Base-by-base conservation (phyloP, 257 asterid genomes). In the Ophiorrhiza pumila region DNA sequence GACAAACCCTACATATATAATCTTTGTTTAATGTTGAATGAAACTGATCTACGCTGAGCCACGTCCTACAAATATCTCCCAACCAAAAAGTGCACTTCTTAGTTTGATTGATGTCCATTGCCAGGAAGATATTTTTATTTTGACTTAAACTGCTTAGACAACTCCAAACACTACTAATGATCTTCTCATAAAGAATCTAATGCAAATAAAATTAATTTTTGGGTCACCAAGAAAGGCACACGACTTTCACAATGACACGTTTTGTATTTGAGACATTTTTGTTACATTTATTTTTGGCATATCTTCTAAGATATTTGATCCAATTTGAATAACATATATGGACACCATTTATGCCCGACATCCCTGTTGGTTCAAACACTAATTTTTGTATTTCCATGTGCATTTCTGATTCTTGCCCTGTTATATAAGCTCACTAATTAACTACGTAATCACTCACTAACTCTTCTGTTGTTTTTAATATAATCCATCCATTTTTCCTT, bases 221-320 rank as follows among this genome's bases (percentile, higher is more conserved):
- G 12, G 52, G 46, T 34, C 29, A 4, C 50, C 32, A 4, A 23
- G 13, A 65, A 64, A 41, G 29, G 53, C 20, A 23, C 53, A 42
- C 53, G 55, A 42, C 69, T 65, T 65, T 20, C 34, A 15, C 55
- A 25, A 22, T 39, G 69, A 39, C 69, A 64, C 69, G 69, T 64
- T 41, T 12, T 27, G 35, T 25, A 4, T 37, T 45, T 41, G 22
- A 41, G 5, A 64, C 41, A 39, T 56, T 25, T 23, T 56, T 56
- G 35, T 7, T 1, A 0, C 29, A 14, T 6, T 25, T 22, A 7
- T 56, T 56, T 23, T 56, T 23, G 62, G 5, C 29, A 56, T 10
- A 25, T 56, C 34, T 25, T n/a, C 62, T 56, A 4, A 56, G 7
- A 25, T 42, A 42, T 2, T 56, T 56, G 62, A 56, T 56, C 62